Evolutionary conservation across 371 early-diverging fungal species (phyloP).

Genomic region (Rhizopus sp.): DNA sequence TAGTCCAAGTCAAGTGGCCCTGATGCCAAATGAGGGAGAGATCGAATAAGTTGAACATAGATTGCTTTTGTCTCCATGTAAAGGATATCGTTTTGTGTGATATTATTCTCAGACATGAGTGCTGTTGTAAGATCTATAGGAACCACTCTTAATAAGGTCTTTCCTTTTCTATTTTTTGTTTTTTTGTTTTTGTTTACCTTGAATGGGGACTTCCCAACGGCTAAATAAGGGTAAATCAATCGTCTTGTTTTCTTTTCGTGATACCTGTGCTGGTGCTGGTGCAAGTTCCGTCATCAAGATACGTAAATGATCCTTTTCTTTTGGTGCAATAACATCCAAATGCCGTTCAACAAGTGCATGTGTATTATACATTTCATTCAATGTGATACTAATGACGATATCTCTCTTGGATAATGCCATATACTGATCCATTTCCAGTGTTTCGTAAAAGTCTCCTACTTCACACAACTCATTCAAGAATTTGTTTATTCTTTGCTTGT

Average conservation of each 20-base stretch:
- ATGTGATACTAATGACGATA: conserved; percentile 78
- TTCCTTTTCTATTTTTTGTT: too few relatives aligned
- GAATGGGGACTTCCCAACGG: conserved; percentile 88
- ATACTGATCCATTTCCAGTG: conserved; percentile 95
- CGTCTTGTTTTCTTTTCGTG: conserved; percentile 79
- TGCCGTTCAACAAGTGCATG: conserved; percentile 83
- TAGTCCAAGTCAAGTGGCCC: conserved; percentile 61
- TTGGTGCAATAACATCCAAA: conserved; percentile 74
- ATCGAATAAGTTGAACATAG: conserved; percentile 90
- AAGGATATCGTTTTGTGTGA: conserved; percentile 90
- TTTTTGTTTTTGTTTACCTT: conserved; percentile 36
- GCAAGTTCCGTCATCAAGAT: conserved; percentile 79
- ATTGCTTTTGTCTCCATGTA: conserved; percentile 95
- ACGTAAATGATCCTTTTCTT: conserved; percentile 76
- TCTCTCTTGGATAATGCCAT: conserved; percentile 91
- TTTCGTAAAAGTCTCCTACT: conserved; percentile 92
- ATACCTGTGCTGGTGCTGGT: conserved; percentile 71
- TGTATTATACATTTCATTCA: conserved; percentile 91
- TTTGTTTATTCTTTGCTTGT: conserved; percentile 80
- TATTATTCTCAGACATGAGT: conserved; percentile 78
- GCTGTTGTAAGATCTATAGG: conserved; percentile 52
- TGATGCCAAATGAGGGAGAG: conserved; percentile 64
- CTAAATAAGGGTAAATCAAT: conserved; percentile 83
- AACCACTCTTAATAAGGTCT: background rate
- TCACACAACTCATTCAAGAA: conserved; percentile 90